A percentile compares a stretch with the other conserved stretches of the same genome.
phyloP scores from a whole-genome alignment of 306 rosid genomes.

The Luffa acutangula region DNA sequence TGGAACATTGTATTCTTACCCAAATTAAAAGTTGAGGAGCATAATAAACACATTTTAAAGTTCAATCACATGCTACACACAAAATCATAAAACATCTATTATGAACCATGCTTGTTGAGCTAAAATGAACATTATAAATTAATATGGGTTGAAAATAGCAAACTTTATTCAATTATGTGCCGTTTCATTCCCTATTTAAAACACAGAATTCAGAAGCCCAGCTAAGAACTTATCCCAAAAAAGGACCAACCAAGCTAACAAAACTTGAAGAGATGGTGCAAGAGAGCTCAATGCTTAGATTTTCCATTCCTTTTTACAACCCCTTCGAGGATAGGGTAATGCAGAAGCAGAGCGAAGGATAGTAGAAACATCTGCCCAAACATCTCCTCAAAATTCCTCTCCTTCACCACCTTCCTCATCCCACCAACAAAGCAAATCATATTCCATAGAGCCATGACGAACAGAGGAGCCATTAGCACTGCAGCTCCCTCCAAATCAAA shows the following conservation, averaged over 20 bases:
- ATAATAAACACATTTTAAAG: no score
- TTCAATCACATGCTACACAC: no score
- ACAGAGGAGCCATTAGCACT: slow-evolving; percentile 34
- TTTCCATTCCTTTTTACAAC: background rate
- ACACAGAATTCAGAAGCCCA: background rate
- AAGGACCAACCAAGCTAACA: background rate
- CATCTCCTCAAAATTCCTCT: slow-evolving; percentile 10
- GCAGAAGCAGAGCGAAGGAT: background rate
- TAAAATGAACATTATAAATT: no score
- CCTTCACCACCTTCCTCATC: background rate
- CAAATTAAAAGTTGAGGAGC: no score
- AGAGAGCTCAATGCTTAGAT: slow-evolving; percentile 22
- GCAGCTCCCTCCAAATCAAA: slow-evolving; percentile 44
- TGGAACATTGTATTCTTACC: no score
- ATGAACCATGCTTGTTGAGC: no score
- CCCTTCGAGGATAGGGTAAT: slow-evolving; percentile 10
- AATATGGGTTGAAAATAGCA: background rate
- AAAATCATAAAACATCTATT: no score
- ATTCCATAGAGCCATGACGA: slow-evolving; percentile 19
- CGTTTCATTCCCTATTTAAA: background rate
- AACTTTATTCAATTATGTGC: background rate
- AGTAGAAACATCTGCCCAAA: slow-evolving; percentile 11
- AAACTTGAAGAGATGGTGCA: background rate
- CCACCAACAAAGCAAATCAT: slow-evolving; percentile 13
- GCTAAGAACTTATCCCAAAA: background rate